Conservation (phyloP, 2,329 filamentous ascomycete genomes). For the Cladosporium austrohemisphaericum region DNA sequence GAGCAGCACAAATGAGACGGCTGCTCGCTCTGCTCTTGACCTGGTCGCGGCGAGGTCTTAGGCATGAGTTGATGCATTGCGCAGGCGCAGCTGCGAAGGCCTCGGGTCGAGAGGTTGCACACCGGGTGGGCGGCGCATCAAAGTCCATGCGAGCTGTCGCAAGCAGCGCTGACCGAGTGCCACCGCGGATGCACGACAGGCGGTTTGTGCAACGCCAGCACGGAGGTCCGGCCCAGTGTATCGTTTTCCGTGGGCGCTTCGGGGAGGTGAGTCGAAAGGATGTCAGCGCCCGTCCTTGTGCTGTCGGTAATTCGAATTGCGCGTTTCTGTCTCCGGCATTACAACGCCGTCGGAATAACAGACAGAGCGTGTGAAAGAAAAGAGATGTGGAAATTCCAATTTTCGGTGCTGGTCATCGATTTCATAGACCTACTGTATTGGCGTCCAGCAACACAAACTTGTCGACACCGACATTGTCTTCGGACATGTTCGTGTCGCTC, state of each 20-base stretch:
- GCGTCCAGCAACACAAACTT: too few species aligned
- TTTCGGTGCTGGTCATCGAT: too few species aligned
- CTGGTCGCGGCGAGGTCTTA: not conserved
- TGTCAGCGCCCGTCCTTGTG: not conserved
- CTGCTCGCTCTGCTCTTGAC: not conserved
- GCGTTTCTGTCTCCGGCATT: too few species aligned
- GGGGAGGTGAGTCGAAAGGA: not conserved
- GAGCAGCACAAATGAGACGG: constrained; percentile 2
- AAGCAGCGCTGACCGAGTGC: constrained; percentile 9
- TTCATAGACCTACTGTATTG: too few species aligned
- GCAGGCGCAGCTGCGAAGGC: not conserved
- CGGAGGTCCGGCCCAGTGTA: not conserved
- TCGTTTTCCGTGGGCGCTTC: constrained; percentile 14
- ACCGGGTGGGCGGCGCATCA: not conserved
- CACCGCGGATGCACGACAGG: not conserved
- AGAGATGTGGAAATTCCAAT: too few species aligned
- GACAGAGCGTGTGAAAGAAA: too few species aligned
- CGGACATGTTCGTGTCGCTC: not conserved
- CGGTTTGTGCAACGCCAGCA: not conserved
- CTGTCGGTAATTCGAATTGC: not conserved
- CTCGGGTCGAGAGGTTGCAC: constrained; percentile 2
- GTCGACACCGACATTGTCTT: not conserved
- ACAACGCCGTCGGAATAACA: too few species aligned
- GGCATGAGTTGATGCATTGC: not conserved
- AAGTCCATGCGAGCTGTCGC: constrained; percentile 9